Conservation (phyloP, 148 eudicot species). For the Chenopodium album region DNA sequence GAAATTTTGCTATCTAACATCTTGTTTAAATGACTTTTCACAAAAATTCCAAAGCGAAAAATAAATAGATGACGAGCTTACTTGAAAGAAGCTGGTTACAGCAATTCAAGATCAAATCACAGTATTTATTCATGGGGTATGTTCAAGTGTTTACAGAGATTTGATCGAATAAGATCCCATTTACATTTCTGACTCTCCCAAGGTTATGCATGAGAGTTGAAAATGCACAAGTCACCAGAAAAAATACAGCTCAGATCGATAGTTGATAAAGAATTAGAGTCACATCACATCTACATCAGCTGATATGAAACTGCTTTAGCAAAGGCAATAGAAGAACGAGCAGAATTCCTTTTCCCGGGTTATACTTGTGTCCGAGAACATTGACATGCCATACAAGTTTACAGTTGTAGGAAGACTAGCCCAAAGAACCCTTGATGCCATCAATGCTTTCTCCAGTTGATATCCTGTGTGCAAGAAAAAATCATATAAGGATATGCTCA, state of each 20-base stretch:
- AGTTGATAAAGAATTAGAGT: not conserved
- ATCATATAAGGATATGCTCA: not conserved
- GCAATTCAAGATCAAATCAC: not conserved
- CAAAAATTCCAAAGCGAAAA: too few relatives aligned
- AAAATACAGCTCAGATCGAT: not conserved
- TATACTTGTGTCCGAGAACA: not conserved
- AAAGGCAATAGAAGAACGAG: not conserved
- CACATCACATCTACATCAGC: not conserved
- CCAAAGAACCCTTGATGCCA: conserved; percentile 51
- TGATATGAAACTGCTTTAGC: not conserved
- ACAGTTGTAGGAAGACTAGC: conserved; percentile 16
- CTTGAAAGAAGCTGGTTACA: not conserved
- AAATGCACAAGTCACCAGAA: not conserved
- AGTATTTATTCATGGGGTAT: not conserved
- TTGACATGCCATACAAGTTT: not conserved
- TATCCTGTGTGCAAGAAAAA: conserved; percentile 36
- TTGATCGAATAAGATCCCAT: not conserved
- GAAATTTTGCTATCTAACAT: too few relatives aligned
- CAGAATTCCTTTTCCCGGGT: not conserved
- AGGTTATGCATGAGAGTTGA: not conserved
- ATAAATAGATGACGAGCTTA: too few relatives aligned
- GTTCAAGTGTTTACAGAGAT: not conserved
- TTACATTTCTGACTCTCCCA: not conserved
- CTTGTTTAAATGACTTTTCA: too few relatives aligned
- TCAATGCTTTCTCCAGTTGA: conserved; percentile 73